These are phyloP conservation scores for Scheffersomyces lignicola DNA, from an alignment of 1,139 yeast genomes.

Conservation along the genomic window DNA sequence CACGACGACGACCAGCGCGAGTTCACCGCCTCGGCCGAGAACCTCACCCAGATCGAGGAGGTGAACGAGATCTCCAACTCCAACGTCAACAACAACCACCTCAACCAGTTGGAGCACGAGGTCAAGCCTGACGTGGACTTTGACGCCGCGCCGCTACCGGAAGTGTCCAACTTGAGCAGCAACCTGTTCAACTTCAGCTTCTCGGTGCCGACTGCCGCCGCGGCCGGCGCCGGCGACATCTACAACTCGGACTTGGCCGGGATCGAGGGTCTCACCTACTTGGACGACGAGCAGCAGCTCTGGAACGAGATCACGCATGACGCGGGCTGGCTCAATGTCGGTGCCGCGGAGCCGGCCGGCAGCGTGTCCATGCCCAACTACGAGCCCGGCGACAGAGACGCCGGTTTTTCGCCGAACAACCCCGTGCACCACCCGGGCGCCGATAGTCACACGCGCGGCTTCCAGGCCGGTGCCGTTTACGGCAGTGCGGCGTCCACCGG, in stretches of 20 bases:
- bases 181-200: conserved; percentile 19
- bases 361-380: neutral
- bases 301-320: conserved; percentile 77
- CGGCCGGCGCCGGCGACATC: conserved; percentile 21
- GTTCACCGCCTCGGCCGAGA: neutral
- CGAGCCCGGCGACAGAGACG: conserved; percentile 1
- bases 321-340: conserved; percentile 61
- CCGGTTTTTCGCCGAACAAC: neutral
- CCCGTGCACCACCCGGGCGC: neutral
- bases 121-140: conserved; percentile 13
- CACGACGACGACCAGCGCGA: conserved; percentile 49
- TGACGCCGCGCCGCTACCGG: too few relatives aligned
- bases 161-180: conserved; percentile 11
- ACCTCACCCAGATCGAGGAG: conserved; percentile 1
- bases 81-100: conserved; percentile 6
- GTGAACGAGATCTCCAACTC: conserved; percentile 4
- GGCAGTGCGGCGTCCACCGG: conserved; percentile 19
- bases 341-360: conserved; percentile 6
- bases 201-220: conserved; percentile 12
- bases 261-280: conserved; percentile 45
- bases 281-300: conserved; percentile 58
- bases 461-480: conserved; percentile 44
- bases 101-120: conserved; percentile 7
- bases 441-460: conserved; percentile 17
- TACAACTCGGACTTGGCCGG: conserved; percentile 41